Conservation (phyloP, 805 yeast genomes). For the Yamadazyma ubonensis region DNA sequence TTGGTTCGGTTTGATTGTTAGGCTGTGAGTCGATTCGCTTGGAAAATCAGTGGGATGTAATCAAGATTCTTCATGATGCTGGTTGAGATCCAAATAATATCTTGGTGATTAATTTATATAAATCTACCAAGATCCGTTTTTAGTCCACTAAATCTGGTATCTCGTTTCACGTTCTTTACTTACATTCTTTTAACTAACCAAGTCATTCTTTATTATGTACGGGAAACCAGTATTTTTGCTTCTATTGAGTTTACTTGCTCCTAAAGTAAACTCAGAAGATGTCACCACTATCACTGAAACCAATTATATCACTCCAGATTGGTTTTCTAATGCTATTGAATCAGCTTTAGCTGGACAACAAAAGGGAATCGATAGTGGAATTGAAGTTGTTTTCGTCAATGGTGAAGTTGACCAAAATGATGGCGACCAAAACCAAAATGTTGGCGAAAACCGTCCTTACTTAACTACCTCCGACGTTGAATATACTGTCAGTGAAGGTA, state of each 20-base stretch:
- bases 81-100: neutral
- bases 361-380: slow-evolving; percentile 22
- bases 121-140: too few relatives aligned
- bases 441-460: too few relatives aligned
- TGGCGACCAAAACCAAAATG: slow-evolving; percentile 4
- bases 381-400: slow-evolving; percentile 31
- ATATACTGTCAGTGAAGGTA: slow-evolving; percentile 19
- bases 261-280: slow-evolving; percentile 10
- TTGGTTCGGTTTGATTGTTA: neutral
- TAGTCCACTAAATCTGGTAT: too few relatives aligned
- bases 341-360: slow-evolving; percentile 22
- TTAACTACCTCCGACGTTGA: slow-evolving; percentile 20
- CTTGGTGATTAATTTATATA: neutral
- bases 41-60: neutral
- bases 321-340: slow-evolving; percentile 20
- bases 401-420: slow-evolving; percentile 11
- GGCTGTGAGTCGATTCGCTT: neutral
- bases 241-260: slow-evolving; percentile 1
- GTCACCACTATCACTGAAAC: slow-evolving; percentile 26
- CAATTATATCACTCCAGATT: slow-evolving; percentile 24
- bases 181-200: too few relatives aligned
- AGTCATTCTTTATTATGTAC: slow-evolving; percentile 6
- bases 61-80: neutral
- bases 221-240: neutral
- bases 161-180: neutral